These are phyloP conservation scores for Lunularia cruciata DNA, from an alignment of 225 moss, liverwort and hornwort species.

Conservation along the genomic window DNA sequence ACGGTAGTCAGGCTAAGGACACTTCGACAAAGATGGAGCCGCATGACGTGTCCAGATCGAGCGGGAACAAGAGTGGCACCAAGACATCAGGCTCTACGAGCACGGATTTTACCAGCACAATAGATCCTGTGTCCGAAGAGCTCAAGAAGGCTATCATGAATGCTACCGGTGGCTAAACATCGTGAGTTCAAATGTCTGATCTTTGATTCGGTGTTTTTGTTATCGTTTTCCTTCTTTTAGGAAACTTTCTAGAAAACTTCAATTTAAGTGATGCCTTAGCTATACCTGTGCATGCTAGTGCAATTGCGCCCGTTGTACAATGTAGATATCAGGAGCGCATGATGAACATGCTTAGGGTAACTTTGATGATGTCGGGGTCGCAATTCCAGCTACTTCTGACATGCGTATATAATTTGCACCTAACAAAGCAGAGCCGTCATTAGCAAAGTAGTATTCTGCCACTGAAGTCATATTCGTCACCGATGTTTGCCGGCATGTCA, in stretches of 20 bases:
- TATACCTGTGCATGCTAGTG: conserved; percentile 1
- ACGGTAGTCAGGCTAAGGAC: conserved; percentile 28
- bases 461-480: not conserved
- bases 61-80: conserved; percentile 19
- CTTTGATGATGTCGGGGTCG: not conserved
- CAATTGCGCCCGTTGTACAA: conserved; percentile 3
- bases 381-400: not conserved
- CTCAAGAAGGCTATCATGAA: conserved; percentile 50
- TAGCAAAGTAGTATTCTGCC: not conserved
- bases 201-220: too few relatives aligned
- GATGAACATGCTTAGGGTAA: conserved; percentile 11
- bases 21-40: conserved; percentile 31
- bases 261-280: not conserved
- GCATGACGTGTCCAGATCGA: conserved; percentile 26
- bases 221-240: not conserved
- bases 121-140: conserved; percentile 40
- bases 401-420: not conserved
- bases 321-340: conserved; percentile 7
- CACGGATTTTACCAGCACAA: conserved; percentile 26
- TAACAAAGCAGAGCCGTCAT: not conserved
- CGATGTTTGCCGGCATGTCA: not conserved
- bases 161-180: conserved; percentile 31
- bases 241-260: not conserved
- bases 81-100: conserved; percentile 24
- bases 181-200: not conserved